Evolutionary conservation across 163 green algal species (phyloP).

Genomic region (Scenedesmus sp.): DNA sequence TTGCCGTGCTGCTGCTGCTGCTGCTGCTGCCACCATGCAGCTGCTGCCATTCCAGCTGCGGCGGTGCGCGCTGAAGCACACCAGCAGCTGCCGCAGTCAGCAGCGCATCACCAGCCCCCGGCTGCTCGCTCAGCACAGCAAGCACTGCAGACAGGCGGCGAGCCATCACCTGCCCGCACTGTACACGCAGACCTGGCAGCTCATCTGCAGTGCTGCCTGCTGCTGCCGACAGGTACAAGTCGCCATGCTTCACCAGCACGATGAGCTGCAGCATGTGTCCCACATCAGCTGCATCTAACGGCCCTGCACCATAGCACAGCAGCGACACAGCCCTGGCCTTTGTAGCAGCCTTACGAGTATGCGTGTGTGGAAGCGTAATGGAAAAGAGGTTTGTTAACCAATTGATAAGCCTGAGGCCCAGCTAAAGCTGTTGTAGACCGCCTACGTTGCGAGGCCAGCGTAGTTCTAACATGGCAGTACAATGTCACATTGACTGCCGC

Average conservation of each 20-base stretch:
- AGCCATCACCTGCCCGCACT: conserved; percentile 59
- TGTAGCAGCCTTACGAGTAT: too few relatives aligned
- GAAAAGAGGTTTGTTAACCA: too few relatives aligned
- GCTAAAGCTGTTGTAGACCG: too few relatives aligned
- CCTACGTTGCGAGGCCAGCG: too few relatives aligned
- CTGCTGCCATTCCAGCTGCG: conserved; percentile 41
- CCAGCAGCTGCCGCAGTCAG: conserved; percentile 49
- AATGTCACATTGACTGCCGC: too few relatives aligned
- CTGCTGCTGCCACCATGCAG: background rate
- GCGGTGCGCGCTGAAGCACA: conserved; percentile 45
- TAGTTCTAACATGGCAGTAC: too few relatives aligned
- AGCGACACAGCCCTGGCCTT: conserved; percentile 59
- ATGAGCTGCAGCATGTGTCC: conserved; percentile 59
- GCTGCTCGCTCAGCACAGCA: background rate
- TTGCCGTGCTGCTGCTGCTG: conserved; percentile 3
- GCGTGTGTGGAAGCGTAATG: too few relatives aligned
- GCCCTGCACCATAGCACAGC: conserved; percentile 61
- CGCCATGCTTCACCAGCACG: conserved; percentile 60
- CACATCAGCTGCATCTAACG: conserved; percentile 49
- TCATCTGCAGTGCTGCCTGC: conserved; percentile 13
- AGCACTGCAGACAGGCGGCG: conserved; percentile 34
- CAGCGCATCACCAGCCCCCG: background rate
- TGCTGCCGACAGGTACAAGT: conserved; percentile 48
- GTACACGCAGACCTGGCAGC: conserved; percentile 56
- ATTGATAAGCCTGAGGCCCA: too few relatives aligned